Evolutionary conservation across 2,329 filamentous ascomycete genomes (phyloP), one percentile per base, ranked within the genome.

Genomic region (Elsinoe perseae): DNA sequence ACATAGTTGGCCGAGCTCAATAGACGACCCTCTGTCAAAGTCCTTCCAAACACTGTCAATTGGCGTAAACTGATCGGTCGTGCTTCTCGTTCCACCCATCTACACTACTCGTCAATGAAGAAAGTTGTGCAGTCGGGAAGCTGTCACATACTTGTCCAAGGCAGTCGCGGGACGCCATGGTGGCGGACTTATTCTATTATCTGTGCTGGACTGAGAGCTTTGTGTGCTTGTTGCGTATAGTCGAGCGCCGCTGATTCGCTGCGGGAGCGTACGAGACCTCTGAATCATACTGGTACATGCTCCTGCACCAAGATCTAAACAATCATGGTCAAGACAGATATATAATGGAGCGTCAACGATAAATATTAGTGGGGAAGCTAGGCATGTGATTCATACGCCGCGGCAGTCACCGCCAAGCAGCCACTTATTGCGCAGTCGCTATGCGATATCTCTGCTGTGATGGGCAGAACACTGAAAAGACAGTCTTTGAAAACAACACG

Each of bases 1-100:
- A 97, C 91, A 76, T 98, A 98, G 73, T 98, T 98, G 60, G 93
- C 93, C 42, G 91, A 96, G 73, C 88, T 91, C 63, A 98, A 82
- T 60, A 98, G 79, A 57, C 95, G 85, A 53, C 84, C 80, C 73
- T 97, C 91, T 48, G 91, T 96, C 68, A 98, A 75, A 20, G 91
- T 95, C 48, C 93, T 86, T 27, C 93, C 93, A 72, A 97, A 98
- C 66, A 97, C 95, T 75, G 95, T 97, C 65, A 98, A 81, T 73
- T 97, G 93, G 58, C 93, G 87, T 65, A 98, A 76, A 73, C 89
- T 95, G 68, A 98, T 96, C n/a, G 93, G 93, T 54, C 90, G 82
- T 50, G 91, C 91, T 69, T 95, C 89, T 66, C 86, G 88, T 61
- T 87, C 85, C 54, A 96, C 92, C 90, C 91, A 97, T 77, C 90